phyloP scores from a whole-genome alignment of 768 basidiomycete genomes.

The Artomyces pyxidatus region DNA sequence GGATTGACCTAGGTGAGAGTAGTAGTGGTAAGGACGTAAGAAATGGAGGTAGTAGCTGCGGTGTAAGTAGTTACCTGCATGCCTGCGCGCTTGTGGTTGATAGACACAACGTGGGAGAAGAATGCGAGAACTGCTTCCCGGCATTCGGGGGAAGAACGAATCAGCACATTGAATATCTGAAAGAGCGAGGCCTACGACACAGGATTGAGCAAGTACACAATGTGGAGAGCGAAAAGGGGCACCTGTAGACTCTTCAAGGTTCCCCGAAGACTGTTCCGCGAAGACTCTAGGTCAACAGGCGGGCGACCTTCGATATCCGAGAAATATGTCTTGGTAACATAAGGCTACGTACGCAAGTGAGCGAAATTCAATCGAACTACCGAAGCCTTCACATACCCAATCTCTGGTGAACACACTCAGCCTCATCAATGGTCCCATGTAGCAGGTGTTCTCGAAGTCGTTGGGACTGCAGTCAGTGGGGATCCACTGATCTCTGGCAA shows the following conservation, averaged over 20 bases:
- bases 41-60: too few species aligned
- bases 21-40: background rate
- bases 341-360: constrained; percentile 42
- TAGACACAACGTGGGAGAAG: constrained; percentile 62
- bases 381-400: constrained; percentile 50
- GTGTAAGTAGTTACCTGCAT: constrained; percentile 54
- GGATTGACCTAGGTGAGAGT: constrained; percentile 59
- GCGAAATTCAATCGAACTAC: background rate
- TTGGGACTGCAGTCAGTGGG: constrained; percentile 49
- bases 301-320: constrained; percentile 74
- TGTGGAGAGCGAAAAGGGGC: background rate
- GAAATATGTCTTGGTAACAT: constrained; percentile 73
- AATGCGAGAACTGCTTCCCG: constrained; percentile 79
- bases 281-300: constrained; percentile 69
- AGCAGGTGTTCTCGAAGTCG: constrained; percentile 53
- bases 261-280: constrained; percentile 77
- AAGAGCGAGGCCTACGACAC: constrained; percentile 60
- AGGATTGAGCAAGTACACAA: background rate
- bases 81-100: constrained; percentile 86
- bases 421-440: constrained; percentile 80
- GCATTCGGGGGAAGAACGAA: constrained; percentile 70
- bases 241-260: constrained; percentile 84
- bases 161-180: constrained; percentile 81
- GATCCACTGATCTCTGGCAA: constrained; percentile 66
- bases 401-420: constrained; percentile 83